phyloP scores from a whole-genome alignment of 148 eudicot genomes.

The Diospyros lotus region DNA sequence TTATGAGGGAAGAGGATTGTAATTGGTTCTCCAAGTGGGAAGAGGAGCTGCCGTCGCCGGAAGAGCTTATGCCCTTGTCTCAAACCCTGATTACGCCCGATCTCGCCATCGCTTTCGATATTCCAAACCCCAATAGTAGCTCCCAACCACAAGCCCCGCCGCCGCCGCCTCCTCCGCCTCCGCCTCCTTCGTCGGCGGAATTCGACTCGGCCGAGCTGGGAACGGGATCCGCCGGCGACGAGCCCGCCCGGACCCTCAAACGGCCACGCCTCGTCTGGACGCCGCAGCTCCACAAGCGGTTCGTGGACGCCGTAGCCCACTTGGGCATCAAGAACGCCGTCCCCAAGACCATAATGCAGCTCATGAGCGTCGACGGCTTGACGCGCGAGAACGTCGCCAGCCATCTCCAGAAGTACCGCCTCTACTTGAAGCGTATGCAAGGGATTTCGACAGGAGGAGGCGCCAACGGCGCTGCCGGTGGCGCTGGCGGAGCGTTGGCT shows the following conservation, averaged over 20 bases:
- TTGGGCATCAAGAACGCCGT: constrained; percentile 78
- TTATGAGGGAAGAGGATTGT: constrained; percentile 74
- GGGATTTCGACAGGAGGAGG: constrained; percentile 27
- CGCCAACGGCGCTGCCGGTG: constrained; percentile 21
- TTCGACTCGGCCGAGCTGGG: constrained; percentile 61
- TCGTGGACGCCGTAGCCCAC: constrained; percentile 80
- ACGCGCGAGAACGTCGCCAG: constrained; percentile 77
- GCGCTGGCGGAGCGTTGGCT: constrained; percentile 23
- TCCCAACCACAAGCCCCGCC: constrained; percentile 18
- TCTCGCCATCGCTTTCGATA: constrained; percentile 82
- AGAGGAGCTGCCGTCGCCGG: constrained; percentile 72
- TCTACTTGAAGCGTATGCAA: constrained; percentile 76
- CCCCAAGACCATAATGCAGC: constrained; percentile 82
- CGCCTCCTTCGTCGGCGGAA: constrained; percentile 39
- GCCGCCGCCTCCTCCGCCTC: constrained; percentile 21
- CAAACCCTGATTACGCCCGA: constrained; percentile 89
- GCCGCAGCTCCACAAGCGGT: constrained; percentile 76
- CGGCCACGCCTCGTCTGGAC: constrained; percentile 81
- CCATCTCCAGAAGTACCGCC: constrained; percentile 64
- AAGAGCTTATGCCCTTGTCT: constrained; percentile 72
- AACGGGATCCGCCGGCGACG: constrained; percentile 33
- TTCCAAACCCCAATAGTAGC: constrained; percentile 27
- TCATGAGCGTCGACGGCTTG: constrained; percentile 74
- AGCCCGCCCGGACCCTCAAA: constrained; percentile 68
- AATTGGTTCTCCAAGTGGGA: constrained; percentile 95